Percentiles rank a stretch among this genome's conserved stretches.
phyloP scores from a whole-genome alignment of 192 early-diverging fungal species.

The Umbelopsis ramanniana region DNA sequence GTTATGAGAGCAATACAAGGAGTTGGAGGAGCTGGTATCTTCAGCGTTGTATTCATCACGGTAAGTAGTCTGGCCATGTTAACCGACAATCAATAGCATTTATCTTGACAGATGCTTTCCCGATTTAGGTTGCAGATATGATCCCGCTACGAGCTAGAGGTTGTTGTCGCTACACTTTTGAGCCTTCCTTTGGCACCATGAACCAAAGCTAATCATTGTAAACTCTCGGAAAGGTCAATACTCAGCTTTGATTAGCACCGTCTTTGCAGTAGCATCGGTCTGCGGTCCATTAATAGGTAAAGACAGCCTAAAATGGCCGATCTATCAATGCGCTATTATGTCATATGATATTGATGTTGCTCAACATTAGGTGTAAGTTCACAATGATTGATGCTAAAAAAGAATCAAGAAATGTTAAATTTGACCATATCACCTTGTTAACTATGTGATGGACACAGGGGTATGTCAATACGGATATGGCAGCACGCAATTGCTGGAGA shows the following conservation, averaged over 20 bases:
- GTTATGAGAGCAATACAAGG: constrained; percentile 71
- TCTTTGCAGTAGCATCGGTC: constrained; percentile 79
- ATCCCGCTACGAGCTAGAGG: constrained; percentile 76
- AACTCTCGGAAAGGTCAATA: not conserved
- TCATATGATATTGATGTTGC: too few species aligned
- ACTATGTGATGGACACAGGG: not conserved
- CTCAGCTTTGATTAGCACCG: constrained; percentile 61
- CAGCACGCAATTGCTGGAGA: too few species aligned
- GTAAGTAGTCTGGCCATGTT: constrained; percentile 32
- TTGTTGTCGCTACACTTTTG: constrained; percentile 64
- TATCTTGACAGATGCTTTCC: constrained; percentile 69
- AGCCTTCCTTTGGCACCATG: constrained; percentile 71
- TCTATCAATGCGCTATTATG: too few species aligned
- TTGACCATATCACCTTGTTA: not conserved
- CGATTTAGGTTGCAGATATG: constrained; percentile 82
- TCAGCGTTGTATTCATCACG: constrained; percentile 46
- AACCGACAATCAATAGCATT: constrained; percentile 58
- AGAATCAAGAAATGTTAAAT: constrained; percentile 16
- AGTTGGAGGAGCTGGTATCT: constrained; percentile 59
- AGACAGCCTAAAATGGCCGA: constrained; percentile 37
- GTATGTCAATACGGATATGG: not conserved
- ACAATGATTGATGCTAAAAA: constrained; percentile 41
- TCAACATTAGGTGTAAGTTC: constrained; percentile 3
- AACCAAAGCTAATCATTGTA: not conserved
- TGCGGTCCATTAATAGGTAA: constrained; percentile 82